Percentiles rank a stretch among this genome's conserved stretches.
Evolutionary conservation across 768 basidiomycete genomes (phyloP).

Genomic region (Mycena pura): DNA sequence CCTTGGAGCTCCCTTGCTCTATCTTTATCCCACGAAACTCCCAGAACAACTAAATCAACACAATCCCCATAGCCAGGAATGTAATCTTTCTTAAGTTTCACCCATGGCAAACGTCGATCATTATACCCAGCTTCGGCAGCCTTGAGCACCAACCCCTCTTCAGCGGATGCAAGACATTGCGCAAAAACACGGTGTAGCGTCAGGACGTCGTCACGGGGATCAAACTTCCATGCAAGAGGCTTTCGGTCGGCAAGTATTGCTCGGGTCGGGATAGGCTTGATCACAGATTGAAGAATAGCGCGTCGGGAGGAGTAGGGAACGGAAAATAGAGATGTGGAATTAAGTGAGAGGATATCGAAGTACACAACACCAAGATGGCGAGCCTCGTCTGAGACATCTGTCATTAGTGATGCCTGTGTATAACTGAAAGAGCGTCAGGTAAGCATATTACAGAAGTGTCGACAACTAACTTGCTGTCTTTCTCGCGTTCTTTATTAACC

Average conservation of each 20-base stretch:
- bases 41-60: slow-evolving; percentile 79
- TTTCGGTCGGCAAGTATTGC: slow-evolving; percentile 67
- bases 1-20: slow-evolving; percentile 81
- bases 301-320: slow-evolving; percentile 67
- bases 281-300: slow-evolving; percentile 60
- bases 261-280: slow-evolving; percentile 62
- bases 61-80: slow-evolving; percentile 85
- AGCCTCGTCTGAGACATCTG: slow-evolving; percentile 39
- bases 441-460: not conserved
- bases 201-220: slow-evolving; percentile 23
- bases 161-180: slow-evolving; percentile 52
- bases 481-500: slow-evolving; percentile 28
- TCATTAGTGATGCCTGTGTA: slow-evolving; percentile 41
- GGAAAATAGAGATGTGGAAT: slow-evolving; percentile 63
- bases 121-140: slow-evolving; percentile 73
- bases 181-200: slow-evolving; percentile 56
- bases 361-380: slow-evolving; percentile 83
- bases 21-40: slow-evolving; percentile 80
- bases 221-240: slow-evolving; percentile 48
- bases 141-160: slow-evolving; percentile 84
- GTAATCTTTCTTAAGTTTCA: slow-evolving; percentile 90
- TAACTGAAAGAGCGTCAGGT: slow-evolving; percentile 27
- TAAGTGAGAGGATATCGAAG: slow-evolving; percentile 82
- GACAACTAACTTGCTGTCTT: slow-evolving; percentile 2
- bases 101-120: slow-evolving; percentile 72